Percentiles rank a stretch among this genome's conserved stretches.
Evolutionary conservation across 2,329 filamentous ascomycete genomes (phyloP).

Genomic region (Fusarium haematococcum): DNA sequence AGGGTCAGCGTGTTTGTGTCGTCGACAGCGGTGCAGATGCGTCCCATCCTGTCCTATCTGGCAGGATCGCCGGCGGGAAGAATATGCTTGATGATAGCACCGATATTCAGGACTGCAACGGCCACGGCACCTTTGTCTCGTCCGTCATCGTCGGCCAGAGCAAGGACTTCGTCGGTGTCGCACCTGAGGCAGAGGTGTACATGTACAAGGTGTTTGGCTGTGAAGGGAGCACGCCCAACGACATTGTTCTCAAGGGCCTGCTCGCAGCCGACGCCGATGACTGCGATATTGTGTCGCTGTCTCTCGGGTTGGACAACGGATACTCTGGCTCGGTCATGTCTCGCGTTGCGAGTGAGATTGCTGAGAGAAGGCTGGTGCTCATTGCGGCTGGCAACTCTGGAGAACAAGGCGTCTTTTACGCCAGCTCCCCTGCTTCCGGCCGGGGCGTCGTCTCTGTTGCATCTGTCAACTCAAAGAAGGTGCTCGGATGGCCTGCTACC

Average conservation of each 20-base stretch:
- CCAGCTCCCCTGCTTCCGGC: conserved; percentile 25
- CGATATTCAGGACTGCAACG: conserved; percentile 30
- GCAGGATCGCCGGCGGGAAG: conserved; percentile 29
- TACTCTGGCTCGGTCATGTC: not conserved
- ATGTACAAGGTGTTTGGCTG: conserved; percentile 45
- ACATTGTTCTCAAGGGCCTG: conserved; percentile 38
- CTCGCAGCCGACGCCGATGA: conserved; percentile 37
- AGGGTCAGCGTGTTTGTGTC: conserved; percentile 35
- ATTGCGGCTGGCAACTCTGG: conserved; percentile 28
- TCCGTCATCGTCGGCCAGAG: conserved; percentile 23
- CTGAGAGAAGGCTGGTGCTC: conserved; percentile 18
- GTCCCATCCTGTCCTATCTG: conserved; percentile 24
- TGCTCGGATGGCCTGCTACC: not conserved
- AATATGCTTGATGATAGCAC: conserved; percentile 31
- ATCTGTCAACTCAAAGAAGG: conserved; percentile 12
- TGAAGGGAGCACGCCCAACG: conserved; percentile 21
- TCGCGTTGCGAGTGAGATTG: conserved; percentile 6
- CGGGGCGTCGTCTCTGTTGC: conserved; percentile 26
- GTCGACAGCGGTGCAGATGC: conserved; percentile 35
- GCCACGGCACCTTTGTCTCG: conserved; percentile 36
- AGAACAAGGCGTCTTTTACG: conserved; percentile 16
- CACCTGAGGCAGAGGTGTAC: conserved; percentile 36
- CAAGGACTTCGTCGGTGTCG: conserved; percentile 32
- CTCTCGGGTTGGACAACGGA: not conserved
- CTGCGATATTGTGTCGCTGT: not conserved